Conservation (phyloP, 495 filamentous ascomycete species). For the Parathielavia appendiculata region DNA sequence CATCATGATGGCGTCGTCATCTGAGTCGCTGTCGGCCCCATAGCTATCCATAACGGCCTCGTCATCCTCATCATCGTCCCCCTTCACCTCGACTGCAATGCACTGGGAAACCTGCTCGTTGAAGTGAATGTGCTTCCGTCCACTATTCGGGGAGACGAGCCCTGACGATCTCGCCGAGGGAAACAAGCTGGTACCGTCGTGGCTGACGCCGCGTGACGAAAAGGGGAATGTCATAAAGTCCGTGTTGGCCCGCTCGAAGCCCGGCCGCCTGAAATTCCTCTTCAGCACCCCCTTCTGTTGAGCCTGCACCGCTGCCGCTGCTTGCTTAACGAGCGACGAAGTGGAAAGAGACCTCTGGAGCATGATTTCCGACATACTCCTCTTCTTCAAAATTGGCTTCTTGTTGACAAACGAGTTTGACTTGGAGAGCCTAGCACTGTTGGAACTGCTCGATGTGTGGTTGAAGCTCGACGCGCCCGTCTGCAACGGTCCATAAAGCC, state of each 20-base stretch:
- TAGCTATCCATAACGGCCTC: slow-evolving; percentile 43
- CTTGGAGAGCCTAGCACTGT: slow-evolving; percentile 58
- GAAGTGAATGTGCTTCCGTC: slow-evolving; percentile 87
- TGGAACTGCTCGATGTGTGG: slow-evolving; percentile 49
- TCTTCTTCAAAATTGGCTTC: slow-evolving; percentile 95
- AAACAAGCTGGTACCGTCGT: slow-evolving; percentile 51
- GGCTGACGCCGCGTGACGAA: slow-evolving; percentile 52
- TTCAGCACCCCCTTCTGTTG: slow-evolving; percentile 62
- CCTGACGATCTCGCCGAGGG: slow-evolving; percentile 59
- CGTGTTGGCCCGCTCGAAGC: slow-evolving; percentile 54
- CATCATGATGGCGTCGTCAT: slow-evolving; percentile 83
- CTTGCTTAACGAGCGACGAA: slow-evolving; percentile 88
- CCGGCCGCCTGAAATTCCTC: slow-evolving; percentile 39
- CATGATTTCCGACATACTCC: slow-evolving; percentile 93
- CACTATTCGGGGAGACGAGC: slow-evolving; percentile 59
- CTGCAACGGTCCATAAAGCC: slow-evolving; percentile 93
- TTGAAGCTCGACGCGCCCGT: slow-evolving; percentile 48
- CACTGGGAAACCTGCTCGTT: slow-evolving; percentile 94
- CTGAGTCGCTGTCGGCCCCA: slow-evolving; percentile 60
- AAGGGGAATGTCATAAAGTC: slow-evolving; percentile 58
- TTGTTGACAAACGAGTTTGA: slow-evolving; percentile 74
- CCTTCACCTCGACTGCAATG: slow-evolving; percentile 85
- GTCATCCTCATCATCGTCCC: slow-evolving; percentile 64
- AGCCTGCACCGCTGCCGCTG: slow-evolving; percentile 84
- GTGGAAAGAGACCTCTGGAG: slow-evolving; percentile 85